Evolutionary conservation across 2,329 filamentous ascomycete genomes (phyloP).

Genomic region (Phialophora tarda): DNA sequence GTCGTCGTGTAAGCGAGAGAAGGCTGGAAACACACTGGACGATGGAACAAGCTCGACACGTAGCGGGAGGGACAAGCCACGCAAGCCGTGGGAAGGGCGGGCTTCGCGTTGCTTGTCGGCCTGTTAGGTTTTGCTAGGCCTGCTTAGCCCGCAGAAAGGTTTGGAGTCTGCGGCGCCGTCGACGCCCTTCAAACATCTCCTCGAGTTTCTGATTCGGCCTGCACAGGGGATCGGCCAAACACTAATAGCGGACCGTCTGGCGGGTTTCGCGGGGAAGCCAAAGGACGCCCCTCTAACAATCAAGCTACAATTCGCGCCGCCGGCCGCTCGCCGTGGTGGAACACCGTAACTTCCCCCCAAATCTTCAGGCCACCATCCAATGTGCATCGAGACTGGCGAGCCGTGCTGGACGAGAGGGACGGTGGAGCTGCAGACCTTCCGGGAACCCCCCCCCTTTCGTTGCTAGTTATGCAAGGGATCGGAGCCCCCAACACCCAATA

Average conservation of each 20-base stretch:
- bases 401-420: neutral
- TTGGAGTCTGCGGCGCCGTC: neutral
- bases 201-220: neutral
- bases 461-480: neutral
- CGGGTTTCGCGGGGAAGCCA: neutral
- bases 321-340: neutral
- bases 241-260: neutral
- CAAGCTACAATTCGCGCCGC: neutral
- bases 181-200: neutral
- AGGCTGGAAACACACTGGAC: neutral
- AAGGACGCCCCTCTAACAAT: neutral
- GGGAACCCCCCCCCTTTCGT: neutral
- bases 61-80: neutral
- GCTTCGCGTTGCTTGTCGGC: neutral
- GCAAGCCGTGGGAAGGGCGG: neutral
- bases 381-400: neutral
- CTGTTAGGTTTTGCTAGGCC: too few species aligned
- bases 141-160: neutral
- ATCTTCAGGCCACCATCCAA: neutral
- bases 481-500: neutral
- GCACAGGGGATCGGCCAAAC: neutral
- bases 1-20: neutral
- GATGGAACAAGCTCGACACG: neutral
- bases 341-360: neutral
- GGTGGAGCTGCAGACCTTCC: neutral